A percentile compares a stretch with the other conserved stretches of the same genome.
phyloP scores from a whole-genome alignment of 2,329 filamentous ascomycete genomes.

The Colletotrichum magnum region DNA sequence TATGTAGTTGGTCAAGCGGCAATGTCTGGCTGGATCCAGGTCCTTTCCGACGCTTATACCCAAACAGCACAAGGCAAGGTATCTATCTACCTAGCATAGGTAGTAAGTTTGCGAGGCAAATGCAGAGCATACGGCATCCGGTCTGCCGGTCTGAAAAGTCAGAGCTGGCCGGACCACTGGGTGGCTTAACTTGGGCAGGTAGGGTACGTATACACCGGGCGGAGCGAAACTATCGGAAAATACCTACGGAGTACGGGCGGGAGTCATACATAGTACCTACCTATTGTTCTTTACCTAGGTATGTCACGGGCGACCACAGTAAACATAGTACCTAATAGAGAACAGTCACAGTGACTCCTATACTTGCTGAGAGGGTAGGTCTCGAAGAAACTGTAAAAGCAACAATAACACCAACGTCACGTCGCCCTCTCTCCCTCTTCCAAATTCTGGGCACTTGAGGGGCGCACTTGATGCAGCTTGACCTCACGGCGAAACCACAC shows the following conservation, averaged over 20 bases:
- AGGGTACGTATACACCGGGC: conserved; percentile 21
- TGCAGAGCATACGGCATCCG: no score
- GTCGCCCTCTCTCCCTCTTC: not conserved
- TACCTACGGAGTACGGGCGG: no score
- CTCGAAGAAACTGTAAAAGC: not conserved
- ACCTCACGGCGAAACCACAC: conserved; percentile 24
- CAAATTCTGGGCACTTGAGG: not conserved
- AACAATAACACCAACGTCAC: not conserved
- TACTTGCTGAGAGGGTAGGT: not conserved
- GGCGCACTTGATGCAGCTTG: conserved; percentile 5
- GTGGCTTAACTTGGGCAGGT: not conserved
- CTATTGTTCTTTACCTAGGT: no score
- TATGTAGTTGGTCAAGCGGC: conserved; percentile 1
- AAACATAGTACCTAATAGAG: no score
- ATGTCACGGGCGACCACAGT: no score
- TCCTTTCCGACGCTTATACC: conserved; percentile 18
- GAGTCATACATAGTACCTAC: no score
- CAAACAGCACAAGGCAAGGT: conserved; percentile 1
- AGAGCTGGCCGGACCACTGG: no score
- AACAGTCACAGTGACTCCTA: no score
- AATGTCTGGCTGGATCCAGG: not conserved
- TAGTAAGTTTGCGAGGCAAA: not conserved
- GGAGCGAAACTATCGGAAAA: conserved; percentile 29
- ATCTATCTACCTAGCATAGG: no score
- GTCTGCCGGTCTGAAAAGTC: no score